phyloP scores from a whole-genome alignment of 805 yeast species.

The Kodamaea hsintzibuensis region DNA sequence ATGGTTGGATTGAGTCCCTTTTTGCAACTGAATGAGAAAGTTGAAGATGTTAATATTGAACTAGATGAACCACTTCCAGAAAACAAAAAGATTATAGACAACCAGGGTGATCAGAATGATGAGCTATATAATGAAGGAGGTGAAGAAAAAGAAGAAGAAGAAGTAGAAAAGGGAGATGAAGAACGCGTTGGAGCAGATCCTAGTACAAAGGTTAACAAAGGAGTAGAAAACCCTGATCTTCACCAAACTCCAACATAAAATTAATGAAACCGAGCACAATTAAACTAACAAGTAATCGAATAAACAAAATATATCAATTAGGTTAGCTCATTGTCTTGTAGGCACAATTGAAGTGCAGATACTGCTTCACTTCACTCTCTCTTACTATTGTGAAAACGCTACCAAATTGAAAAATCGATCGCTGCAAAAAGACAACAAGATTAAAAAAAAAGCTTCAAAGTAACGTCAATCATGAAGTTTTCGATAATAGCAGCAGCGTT shows the following conservation, averaged over 20 bases:
- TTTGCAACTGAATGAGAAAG: background rate
- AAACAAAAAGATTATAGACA: too few relatives aligned
- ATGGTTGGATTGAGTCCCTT: background rate
- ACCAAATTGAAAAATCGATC: conserved; percentile 4
- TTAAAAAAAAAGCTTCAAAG: background rate
- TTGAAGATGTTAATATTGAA: background rate
- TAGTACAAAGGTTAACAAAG: too few relatives aligned
- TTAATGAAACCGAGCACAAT: too few relatives aligned
- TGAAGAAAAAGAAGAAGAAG: background rate
- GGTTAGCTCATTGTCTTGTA: too few relatives aligned
- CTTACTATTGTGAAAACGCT: background rate
- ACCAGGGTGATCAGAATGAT: background rate
- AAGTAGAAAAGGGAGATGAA: too few relatives aligned
- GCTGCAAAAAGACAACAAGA: conserved; percentile 5
- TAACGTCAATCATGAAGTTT: conserved; percentile 20
- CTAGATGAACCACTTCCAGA: background rate
- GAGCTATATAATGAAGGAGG: background rate
- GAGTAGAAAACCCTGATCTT: too few relatives aligned
- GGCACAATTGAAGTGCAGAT: too few relatives aligned
- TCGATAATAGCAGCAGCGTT: conserved; percentile 15
- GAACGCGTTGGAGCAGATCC: too few relatives aligned
- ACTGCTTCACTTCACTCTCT: background rate
- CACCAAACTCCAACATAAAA: too few relatives aligned
- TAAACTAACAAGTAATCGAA: too few relatives aligned
- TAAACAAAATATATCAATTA: too few relatives aligned